Evolutionary conservation across 495 filamentous ascomycete genomes (phyloP), one percentile per base, ranked within the genome.

Genomic region (Podospora bellae-mahoneyi): DNA sequence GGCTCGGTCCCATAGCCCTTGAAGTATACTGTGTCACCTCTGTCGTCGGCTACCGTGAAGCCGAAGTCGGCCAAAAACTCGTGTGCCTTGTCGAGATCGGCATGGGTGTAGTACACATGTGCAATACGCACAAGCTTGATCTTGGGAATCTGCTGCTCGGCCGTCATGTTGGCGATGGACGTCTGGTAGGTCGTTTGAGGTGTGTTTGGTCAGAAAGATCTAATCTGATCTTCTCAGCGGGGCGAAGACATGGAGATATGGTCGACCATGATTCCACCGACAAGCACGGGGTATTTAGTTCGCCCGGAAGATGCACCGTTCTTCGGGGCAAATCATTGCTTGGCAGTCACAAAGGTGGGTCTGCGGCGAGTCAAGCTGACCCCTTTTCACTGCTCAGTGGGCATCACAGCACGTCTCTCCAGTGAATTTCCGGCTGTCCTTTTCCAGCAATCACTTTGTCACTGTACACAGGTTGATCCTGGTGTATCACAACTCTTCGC

Each of bases 1-100:
- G 83, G 85, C 56, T 87, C 84, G 9, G 74, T 74, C 3, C 86
- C 84, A 70, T 85, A 86, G 4, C 86, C 85, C 57, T 83, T 78
- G 75, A 80, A 86, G 75, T 81, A 87, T 32, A 84, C 77, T 60
- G 80, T 78, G 64, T 81, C 74, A 15, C 79, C 76, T 0, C 80
- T 71, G 34, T 71, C 72, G 62, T 81, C 78, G 30, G 72, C 72
- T 10, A 81, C 74, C 9, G 71, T 74, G 73, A 88, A 81, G 65
- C 86, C 84, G 69, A 88, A 88, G 74, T 86, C 85, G 1, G 72
- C 66, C 4, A 84, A 74, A 68, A 87, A 87, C 53, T 77, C 60
- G 32, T 73, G 63, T 10, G 82, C 81, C 26, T 74, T 71, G 4
- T 80, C 76, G 6, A 87, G 73, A 66, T 84, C 72, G 34, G 71